Evolutionary conservation across 495 filamentous ascomycete species (phyloP).

Genomic region (Xylaria nigripes): DNA sequence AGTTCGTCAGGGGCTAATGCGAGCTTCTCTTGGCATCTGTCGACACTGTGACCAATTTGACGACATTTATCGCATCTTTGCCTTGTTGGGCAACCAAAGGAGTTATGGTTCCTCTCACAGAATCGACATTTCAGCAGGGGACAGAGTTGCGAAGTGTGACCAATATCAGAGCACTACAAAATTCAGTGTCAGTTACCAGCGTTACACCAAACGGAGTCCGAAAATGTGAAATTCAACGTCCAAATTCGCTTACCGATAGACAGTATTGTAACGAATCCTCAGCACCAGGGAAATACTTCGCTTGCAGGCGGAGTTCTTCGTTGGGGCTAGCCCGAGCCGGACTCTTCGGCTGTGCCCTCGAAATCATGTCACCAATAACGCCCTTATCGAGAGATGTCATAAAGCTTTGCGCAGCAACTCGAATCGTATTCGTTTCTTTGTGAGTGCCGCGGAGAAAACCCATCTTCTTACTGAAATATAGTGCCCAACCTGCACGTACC

Average conservation of each 20-base stretch:
- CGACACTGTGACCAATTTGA: conserved; percentile 29
- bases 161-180: conserved; percentile 25
- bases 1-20: conserved; percentile 22
- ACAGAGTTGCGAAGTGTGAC: conserved; percentile 27
- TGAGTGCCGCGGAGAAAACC: conserved; percentile 12
- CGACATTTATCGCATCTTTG: conserved; percentile 33
- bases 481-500: conserved; percentile 10
- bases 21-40: conserved; percentile 30
- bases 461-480: conserved; percentile 9
- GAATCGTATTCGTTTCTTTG: conserved; percentile 1
- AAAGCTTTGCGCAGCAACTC: conserved; percentile 4
- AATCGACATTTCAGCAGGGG: conserved; percentile 27
- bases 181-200: not conserved
- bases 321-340: not conserved
- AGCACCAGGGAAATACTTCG: conserved; percentile 33
- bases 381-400: conserved; percentile 6
- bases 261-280: conserved; percentile 25
- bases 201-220: not conserved
- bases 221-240: not conserved
- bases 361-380: conserved; percentile 8
- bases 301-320: conserved; percentile 21
- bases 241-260: conserved; percentile 9
- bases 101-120: conserved; percentile 28
- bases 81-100: conserved; percentile 29
- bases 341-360: not conserved